Evolutionary conservation across 306 rosid species (phyloP).

Genomic region (Castanospermum australe): DNA sequence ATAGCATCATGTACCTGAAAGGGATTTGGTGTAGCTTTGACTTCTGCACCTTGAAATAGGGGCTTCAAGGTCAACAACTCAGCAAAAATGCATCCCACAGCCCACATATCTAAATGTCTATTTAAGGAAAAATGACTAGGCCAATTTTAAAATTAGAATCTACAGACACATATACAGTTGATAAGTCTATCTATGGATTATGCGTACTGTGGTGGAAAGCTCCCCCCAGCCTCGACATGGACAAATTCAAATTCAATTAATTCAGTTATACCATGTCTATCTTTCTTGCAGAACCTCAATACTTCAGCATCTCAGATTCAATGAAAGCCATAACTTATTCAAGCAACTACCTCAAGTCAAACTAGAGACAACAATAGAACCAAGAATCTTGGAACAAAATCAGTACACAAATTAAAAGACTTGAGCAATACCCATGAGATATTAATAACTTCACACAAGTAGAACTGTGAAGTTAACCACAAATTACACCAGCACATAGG

Average conservation of each 20-base stretch:
- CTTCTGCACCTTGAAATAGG: constrained; percentile 96
- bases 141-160: background rate
- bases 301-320: constrained; percentile 15
- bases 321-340: background rate
- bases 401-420: constrained; percentile 7
- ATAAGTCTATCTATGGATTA: constrained; percentile 3
- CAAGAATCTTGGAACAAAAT: background rate
- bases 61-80: constrained; percentile 98
- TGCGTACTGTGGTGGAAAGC: background rate
- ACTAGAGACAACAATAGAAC: constrained; percentile 1
- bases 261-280: constrained; percentile 9
- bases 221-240: constrained; percentile 2
- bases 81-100: constrained; percentile 99
- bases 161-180: constrained; percentile 7
- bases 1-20: constrained; percentile 66
- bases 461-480: background rate
- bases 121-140: constrained; percentile 37
- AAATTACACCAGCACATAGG: background rate
- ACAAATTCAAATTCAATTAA: background rate
- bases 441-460: constrained; percentile 3
- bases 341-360: constrained; percentile 21
- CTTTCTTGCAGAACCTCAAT: constrained; percentile 19
- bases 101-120: constrained; percentile 86
- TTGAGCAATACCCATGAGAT: background rate
- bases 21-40: constrained; percentile 81